Conservation (phyloP, 176 grass and related monocot species). For the Miscanthus lutarioriparius region DNA sequence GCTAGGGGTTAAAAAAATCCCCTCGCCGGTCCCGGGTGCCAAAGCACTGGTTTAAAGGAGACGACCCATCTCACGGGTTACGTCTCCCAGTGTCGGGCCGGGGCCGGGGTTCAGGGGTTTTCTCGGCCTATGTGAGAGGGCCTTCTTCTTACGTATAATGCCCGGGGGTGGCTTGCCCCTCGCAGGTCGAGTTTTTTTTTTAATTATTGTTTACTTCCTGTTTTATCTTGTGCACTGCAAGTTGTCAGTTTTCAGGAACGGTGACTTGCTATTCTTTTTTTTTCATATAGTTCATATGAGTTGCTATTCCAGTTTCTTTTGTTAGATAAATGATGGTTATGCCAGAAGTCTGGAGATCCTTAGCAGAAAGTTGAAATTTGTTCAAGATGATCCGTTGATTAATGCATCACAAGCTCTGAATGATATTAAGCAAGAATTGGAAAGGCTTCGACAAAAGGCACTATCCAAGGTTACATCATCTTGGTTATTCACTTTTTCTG, state of each 20-base stretch:
- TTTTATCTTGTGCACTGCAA: slow-evolving; percentile 7
- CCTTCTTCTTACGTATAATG: no score
- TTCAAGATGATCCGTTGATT: slow-evolving; percentile 61
- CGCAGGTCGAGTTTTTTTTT: no score
- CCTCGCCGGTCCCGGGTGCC: no score
- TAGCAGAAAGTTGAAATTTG: slow-evolving; percentile 84
- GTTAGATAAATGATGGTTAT: slow-evolving; percentile 74
- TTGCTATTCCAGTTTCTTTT: slow-evolving; percentile 54
- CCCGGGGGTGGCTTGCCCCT: no score
- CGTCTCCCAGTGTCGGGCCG: no score
- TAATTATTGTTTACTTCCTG: slow-evolving; percentile 19
- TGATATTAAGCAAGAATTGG: slow-evolving; percentile 74
- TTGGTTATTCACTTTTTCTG: slow-evolving; percentile 12
- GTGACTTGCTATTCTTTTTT: slow-evolving; percentile 5
- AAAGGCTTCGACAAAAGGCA: slow-evolving; percentile 70
- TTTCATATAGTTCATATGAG: slow-evolving; percentile 42
- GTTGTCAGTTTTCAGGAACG: background rate
- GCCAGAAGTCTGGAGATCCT: slow-evolving; percentile 62
- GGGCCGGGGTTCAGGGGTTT: no score
- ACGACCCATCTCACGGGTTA: no score
- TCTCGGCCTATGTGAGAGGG: no score
- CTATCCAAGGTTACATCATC: slow-evolving; percentile 58
- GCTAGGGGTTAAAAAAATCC: no score
- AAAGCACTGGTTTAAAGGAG: no score
- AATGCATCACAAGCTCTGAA: slow-evolving; percentile 78